Percentiles rank a stretch among this genome's conserved stretches.
Conservation (phyloP, 2,329 filamentous ascomycete species). For the Tolypocladium endophyticum region DNA sequence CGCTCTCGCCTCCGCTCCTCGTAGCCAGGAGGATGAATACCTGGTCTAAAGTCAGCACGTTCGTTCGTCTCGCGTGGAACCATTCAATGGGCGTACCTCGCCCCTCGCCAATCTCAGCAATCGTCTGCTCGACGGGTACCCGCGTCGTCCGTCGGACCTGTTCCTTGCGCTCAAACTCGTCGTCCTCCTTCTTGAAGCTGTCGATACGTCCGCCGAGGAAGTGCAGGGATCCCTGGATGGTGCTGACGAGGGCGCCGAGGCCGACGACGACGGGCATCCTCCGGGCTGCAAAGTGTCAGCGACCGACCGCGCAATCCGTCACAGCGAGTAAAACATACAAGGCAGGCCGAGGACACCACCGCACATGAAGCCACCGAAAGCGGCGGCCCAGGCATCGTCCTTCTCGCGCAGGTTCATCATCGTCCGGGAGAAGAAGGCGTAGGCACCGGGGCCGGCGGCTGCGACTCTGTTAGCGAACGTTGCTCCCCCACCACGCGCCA, state of each 20-base stretch:
- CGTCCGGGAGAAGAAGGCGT: constrained; percentile 66
- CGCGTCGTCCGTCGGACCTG: constrained; percentile 62
- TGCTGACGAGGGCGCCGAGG: constrained; percentile 47
- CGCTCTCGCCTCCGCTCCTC: constrained; percentile 73
- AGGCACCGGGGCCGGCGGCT: constrained; percentile 52
- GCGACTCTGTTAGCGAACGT: constrained; percentile 20
- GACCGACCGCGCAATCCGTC: neutral
- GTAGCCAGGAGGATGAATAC: constrained; percentile 71
- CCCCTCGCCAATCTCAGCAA: constrained; percentile 75
- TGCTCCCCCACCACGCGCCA: neutral
- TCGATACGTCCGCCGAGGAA: constrained; percentile 55
- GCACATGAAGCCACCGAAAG: constrained; percentile 65
- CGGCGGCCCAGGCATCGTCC: constrained; percentile 67
- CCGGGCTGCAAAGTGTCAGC: constrained; percentile 14
- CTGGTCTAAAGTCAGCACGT: constrained; percentile 30
- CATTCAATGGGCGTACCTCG: constrained; percentile 49
- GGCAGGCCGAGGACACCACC: constrained; percentile 63
- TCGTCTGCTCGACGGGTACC: constrained; percentile 66
- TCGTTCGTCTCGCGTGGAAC: neutral
- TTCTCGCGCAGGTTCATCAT: constrained; percentile 78
- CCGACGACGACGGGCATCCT: constrained; percentile 62
- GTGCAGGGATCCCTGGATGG: constrained; percentile 52
- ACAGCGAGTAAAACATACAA: constrained; percentile 41
- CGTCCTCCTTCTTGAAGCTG: constrained; percentile 43
- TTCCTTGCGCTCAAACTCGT: constrained; percentile 69